Conservation (phyloP, 345 rosid genomes). For the Draba incana region DNA sequence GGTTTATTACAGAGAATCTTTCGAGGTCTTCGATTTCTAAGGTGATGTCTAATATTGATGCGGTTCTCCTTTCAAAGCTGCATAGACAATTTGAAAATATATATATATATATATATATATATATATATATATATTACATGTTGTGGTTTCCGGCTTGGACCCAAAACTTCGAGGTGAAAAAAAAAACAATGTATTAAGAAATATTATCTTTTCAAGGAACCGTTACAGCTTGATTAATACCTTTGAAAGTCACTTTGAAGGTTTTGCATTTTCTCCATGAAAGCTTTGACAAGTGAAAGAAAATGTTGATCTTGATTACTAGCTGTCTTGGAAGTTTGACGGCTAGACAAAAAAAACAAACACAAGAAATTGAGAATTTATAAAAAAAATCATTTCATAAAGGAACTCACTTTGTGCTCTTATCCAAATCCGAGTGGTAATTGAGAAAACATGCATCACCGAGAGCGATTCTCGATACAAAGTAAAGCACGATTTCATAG, state of each 20-base stretch:
- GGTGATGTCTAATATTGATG: constrained; percentile 56
- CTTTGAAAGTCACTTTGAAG: constrained; percentile 63
- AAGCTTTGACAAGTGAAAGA: constrained; percentile 46
- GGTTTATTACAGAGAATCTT: constrained; percentile 70
- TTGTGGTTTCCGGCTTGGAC: too few species aligned
- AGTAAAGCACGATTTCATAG: constrained; percentile 54
- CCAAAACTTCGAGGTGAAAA: too few species aligned
- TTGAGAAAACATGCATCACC: constrained; percentile 59
- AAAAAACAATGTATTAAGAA: background rate
- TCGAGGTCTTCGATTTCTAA: constrained; percentile 77
- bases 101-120: too few species aligned
- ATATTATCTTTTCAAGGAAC: background rate
- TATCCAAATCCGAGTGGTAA: constrained; percentile 10
- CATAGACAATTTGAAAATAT: constrained; percentile 21
- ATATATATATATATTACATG: too few species aligned
- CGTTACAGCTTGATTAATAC: constrained; percentile 39
- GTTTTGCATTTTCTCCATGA: constrained; percentile 51
- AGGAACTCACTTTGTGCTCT: constrained; percentile 44
- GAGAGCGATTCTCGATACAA: constrained; percentile 53
- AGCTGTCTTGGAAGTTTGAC: constrained; percentile 3
- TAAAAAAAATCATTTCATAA: background rate
- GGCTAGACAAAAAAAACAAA: background rate
- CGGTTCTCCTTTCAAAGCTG: constrained; percentile 58
- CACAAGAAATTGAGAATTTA: too few species aligned
- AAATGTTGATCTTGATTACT: constrained; percentile 27